A percentile compares a stretch with the other conserved stretches of the same genome.
Conservation (phyloP, 2,329 filamentous ascomycete genomes). For the Claviceps digitariae region DNA sequence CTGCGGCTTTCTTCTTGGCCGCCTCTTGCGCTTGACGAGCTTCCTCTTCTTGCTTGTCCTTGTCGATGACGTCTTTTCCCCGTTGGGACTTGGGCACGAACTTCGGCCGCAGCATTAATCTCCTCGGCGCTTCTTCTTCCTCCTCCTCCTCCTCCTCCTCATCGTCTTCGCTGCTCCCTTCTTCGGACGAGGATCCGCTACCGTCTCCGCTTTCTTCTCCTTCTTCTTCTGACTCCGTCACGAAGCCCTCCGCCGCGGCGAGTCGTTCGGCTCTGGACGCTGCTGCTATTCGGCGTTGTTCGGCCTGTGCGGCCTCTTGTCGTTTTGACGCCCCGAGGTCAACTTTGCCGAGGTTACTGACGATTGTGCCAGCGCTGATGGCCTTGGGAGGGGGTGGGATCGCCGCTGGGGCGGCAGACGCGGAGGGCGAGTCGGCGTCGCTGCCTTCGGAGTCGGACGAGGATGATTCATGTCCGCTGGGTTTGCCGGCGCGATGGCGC, state of each 20-base stretch:
- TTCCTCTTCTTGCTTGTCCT: conserved; percentile 21
- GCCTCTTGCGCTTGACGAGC: conserved; percentile 38
- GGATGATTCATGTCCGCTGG: conserved; percentile 40
- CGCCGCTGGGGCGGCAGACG: conserved; percentile 14
- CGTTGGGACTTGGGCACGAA: conserved; percentile 49
- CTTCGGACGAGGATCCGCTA: conserved; percentile 14
- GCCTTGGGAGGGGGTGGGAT: conserved; percentile 44
- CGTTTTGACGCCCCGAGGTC: conserved; percentile 33
- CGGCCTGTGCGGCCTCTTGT: conserved; percentile 31
- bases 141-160: conserved; percentile 27
- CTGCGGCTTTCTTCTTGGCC: conserved; percentile 53
- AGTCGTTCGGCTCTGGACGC: conserved; percentile 36
- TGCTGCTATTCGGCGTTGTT: conserved; percentile 33
- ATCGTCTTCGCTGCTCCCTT: conserved; percentile 30
- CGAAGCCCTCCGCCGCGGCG: conserved; percentile 48
- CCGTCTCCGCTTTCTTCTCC: conserved; percentile 17
- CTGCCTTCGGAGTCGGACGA: conserved; percentile 39
- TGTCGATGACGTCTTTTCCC: conserved; percentile 17
- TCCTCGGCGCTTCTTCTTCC: conserved; percentile 42
- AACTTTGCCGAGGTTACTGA: conserved; percentile 38
- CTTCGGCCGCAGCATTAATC: conserved; percentile 48
- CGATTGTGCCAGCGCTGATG: conserved; percentile 41
- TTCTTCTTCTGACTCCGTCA: conserved; percentile 37
- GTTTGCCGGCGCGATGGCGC: conserved; percentile 78
- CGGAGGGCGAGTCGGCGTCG: conserved; percentile 20